Percentiles rank a stretch among this genome's conserved stretches.
Conservation (phyloP, 257 asterid species). For the Solanum clarkiae region DNA sequence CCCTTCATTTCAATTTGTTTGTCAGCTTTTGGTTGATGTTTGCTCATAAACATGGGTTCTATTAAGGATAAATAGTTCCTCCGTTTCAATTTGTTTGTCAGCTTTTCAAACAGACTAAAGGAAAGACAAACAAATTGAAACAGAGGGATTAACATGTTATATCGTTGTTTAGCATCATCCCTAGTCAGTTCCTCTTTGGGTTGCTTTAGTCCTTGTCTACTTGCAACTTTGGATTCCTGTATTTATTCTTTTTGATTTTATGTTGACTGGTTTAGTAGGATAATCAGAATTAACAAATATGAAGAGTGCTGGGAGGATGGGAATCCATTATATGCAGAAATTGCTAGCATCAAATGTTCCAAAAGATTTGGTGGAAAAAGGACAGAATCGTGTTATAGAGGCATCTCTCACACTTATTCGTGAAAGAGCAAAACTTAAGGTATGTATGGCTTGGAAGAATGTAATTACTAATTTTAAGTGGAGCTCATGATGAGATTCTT, state of each 20-base stretch:
- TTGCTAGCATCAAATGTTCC: constrained; percentile 69
- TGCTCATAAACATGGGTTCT: no score
- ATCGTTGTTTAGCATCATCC: background rate
- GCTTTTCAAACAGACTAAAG: no score
- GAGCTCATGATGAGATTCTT: background rate
- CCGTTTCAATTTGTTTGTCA: no score
- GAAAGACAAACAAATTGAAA: no score
- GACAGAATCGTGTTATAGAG: constrained; percentile 93
- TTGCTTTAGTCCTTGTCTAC: background rate
- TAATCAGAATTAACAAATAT: constrained; percentile 23
- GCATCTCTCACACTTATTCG: constrained; percentile 95
- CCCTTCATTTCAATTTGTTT: no score
- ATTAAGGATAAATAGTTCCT: no score
- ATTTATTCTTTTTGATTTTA: background rate
- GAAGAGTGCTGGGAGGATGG: constrained; percentile 57
- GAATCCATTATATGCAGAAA: constrained; percentile 75
- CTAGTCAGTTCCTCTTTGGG: background rate
- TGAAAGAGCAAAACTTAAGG: constrained; percentile 98
- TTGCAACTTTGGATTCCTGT: background rate
- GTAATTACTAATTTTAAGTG: background rate
- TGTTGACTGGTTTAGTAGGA: background rate
- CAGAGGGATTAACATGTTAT: background rate
- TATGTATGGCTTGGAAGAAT: constrained; percentile 1
- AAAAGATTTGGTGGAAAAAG: constrained; percentile 73
- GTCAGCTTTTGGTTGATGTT: no score